Conservation (phyloP, 192 early-diverging fungal species). For the Backusella mclennaniae region DNA sequence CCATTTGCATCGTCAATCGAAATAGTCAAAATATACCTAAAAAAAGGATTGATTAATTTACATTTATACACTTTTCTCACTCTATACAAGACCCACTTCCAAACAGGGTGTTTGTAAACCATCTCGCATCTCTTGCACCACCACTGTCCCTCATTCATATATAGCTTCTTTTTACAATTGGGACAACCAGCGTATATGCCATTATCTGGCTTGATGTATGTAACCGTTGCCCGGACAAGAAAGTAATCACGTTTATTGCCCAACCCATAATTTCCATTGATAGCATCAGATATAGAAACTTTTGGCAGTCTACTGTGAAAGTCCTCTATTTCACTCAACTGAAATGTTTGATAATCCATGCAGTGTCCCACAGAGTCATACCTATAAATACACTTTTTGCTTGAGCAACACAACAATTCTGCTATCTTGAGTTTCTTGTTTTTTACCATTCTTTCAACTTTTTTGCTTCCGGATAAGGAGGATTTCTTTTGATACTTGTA, state of each 20-base stretch:
- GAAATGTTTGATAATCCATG: not conserved
- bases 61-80: not conserved
- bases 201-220: constrained; percentile 70
- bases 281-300: not conserved
- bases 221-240: constrained; percentile 64
- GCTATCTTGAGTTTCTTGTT: not conserved
- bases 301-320: not conserved
- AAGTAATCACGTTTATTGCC: constrained; percentile 67
- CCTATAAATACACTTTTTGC: not conserved
- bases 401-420: not conserved
- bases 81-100: constrained; percentile 27
- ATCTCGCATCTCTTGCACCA: constrained; percentile 89
- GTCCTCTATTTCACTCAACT: not conserved
- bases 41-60: not conserved
- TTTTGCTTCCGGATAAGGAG: constrained; percentile 76
- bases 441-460: constrained; percentile 73
- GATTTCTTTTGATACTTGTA: constrained; percentile 57
- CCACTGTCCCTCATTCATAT: constrained; percentile 68
- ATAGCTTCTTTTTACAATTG: constrained; percentile 90
- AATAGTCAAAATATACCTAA: constrained; percentile 69
- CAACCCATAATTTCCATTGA: not conserved
- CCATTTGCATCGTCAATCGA: constrained; percentile 78
- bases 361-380: not conserved
- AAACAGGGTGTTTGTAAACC: constrained; percentile 63
- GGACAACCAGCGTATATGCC: constrained; percentile 87